Percentiles rank a stretch among this genome's conserved stretches.
phyloP scores from a whole-genome alignment of 2,329 filamentous ascomycete species.

The Penicillium palitans region DNA sequence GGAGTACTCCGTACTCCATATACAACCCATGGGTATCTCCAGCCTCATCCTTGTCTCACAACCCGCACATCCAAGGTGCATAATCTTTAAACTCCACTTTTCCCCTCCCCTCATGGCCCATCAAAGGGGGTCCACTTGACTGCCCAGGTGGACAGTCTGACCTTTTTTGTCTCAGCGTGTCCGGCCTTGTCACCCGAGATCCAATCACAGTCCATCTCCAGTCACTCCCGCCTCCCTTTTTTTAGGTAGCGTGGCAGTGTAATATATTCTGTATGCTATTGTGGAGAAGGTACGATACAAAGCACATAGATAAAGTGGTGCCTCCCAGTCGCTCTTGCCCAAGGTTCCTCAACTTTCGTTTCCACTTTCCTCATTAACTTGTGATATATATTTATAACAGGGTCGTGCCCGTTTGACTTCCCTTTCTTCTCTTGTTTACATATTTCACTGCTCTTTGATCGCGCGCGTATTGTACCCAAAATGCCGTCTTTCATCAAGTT shows the following conservation, averaged over 20 bases:
- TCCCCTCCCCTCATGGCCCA: background rate
- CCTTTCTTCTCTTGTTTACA: constrained; percentile 3
- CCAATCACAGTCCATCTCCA: background rate
- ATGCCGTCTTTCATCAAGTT: constrained; percentile 38
- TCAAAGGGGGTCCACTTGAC: background rate
- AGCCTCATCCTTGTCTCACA: constrained; percentile 1
- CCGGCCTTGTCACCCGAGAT: background rate
- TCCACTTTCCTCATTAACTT: constrained; percentile 9
- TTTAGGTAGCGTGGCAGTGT: constrained; percentile 7
- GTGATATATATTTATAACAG: constrained; percentile 2
- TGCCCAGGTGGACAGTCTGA: background rate
- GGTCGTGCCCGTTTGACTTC: background rate
- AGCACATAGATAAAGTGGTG: background rate
- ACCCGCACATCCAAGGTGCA: background rate
- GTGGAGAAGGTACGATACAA: background rate
- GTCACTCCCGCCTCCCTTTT: constrained; percentile 11
- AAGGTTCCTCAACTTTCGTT: constrained; percentile 10
- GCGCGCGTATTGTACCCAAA: constrained; percentile 4
- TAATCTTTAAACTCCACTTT: background rate
- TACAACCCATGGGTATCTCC: background rate
- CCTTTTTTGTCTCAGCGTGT: constrained; percentile 5
- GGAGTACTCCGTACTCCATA: too few relatives aligned
- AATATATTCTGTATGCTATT: background rate
- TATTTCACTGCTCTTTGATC: background rate
- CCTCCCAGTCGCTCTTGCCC: constrained; percentile 1